A percentile compares a stretch with the other conserved stretches of the same genome.
Evolutionary conservation across 345 rosid species (phyloP).

Genomic region (Erucastrum elatum): DNA sequence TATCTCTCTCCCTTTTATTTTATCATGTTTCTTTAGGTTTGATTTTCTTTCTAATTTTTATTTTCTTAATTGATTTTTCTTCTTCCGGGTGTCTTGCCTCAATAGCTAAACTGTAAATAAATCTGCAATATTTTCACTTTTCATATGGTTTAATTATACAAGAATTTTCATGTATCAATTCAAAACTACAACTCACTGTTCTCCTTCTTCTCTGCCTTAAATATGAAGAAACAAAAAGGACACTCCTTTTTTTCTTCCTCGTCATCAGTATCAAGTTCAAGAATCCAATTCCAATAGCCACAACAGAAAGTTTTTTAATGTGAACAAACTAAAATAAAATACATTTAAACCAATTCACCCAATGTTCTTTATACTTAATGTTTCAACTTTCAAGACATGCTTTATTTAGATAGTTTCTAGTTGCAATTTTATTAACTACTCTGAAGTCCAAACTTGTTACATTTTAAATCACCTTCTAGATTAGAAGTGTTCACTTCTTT

Average conservation of each 20-base stretch:
- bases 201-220: conserved; percentile 32
- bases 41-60: background rate
- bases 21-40: background rate
- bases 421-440: background rate
- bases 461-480: background rate
- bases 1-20: background rate
- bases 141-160: background rate
- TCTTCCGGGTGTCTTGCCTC: conserved; percentile 9
- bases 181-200: conserved; percentile 14
- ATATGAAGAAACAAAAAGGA: conserved; percentile 30
- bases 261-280: conserved; percentile 32
- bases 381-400: background rate
- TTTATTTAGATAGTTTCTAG: background rate
- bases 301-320: conserved; percentile 26
- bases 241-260: background rate
- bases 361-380: background rate
- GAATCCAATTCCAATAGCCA: conserved; percentile 39
- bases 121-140: background rate
- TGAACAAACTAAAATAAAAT: background rate
- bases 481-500: too few relatives aligned
- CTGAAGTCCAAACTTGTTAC: background rate
- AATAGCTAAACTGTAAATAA: conserved; percentile 27
- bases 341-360: background rate
- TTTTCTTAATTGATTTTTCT: background rate
- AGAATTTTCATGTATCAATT: background rate